Evolutionary conservation across 768 basidiomycete species (phyloP).

Genomic region (Paxillus involutus): DNA sequence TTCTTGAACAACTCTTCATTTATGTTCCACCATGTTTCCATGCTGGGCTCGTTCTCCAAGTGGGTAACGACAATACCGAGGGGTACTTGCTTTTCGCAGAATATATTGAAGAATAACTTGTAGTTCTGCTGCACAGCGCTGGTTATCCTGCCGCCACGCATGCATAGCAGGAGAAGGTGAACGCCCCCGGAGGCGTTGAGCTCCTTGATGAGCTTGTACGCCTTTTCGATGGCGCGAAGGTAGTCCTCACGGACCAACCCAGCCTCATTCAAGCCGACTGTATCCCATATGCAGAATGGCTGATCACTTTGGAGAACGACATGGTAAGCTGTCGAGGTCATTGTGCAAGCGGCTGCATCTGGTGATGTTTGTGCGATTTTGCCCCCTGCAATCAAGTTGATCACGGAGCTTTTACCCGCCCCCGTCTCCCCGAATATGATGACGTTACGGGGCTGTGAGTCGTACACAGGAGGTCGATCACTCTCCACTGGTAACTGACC

Average conservation of each 20-base stretch:
- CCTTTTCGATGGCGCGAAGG: slow-evolving; percentile 27
- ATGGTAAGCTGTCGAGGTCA: slow-evolving; percentile 24
- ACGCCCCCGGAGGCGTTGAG: slow-evolving; percentile 35
- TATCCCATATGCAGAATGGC: slow-evolving; percentile 31
- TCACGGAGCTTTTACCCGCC: slow-evolving; percentile 39
- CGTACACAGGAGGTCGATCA: slow-evolving; percentile 14
- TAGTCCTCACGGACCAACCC: slow-evolving; percentile 15
- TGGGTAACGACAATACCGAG: slow-evolving; percentile 38
- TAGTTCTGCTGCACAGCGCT: slow-evolving; percentile 38
- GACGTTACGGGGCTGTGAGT: slow-evolving; percentile 19
- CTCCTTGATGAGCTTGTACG: slow-evolving; percentile 32
- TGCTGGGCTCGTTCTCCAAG: slow-evolving; percentile 35
- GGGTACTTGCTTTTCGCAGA: slow-evolving; percentile 39
- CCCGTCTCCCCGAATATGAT: slow-evolving; percentile 30
- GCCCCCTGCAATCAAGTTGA: slow-evolving; percentile 38
- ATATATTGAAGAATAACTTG: slow-evolving; percentile 36
- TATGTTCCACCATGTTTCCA: slow-evolving; percentile 39
- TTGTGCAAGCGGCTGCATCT: slow-evolving; percentile 35
- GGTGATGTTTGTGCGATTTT: slow-evolving; percentile 30
- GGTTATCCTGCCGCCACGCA: slow-evolving; percentile 40
- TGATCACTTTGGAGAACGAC: slow-evolving; percentile 13
- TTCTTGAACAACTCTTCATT: slow-evolving; percentile 32
- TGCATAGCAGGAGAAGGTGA: slow-evolving; percentile 39
- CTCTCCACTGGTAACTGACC: slow-evolving; percentile 4
- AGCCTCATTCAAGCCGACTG: slow-evolving; percentile 32